Evolutionary conservation across 1,139 yeast genomes (phyloP).

Genomic region (Geotrichum siamense): DNA sequence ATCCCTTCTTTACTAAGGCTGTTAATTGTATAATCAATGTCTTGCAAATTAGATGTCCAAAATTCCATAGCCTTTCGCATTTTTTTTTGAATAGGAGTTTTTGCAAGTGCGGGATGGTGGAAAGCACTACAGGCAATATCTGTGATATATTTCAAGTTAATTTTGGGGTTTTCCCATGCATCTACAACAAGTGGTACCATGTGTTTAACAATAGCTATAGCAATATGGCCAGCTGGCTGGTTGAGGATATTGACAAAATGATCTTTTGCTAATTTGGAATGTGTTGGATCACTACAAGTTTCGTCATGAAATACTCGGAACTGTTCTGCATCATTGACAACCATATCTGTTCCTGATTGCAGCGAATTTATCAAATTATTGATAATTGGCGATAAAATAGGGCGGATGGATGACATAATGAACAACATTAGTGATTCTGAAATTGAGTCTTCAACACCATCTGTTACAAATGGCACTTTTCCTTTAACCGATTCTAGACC

Average conservation of each 20-base stretch:
- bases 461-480: conserved; percentile 4
- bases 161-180: conserved; percentile 23
- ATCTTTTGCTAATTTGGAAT: conserved; percentile 25
- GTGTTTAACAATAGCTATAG: conserved; percentile 44
- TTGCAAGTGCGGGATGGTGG: conserved; percentile 23
- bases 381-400: conserved; percentile 24
- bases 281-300: conserved; percentile 23
- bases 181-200: conserved; percentile 44
- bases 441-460: conserved; percentile 19
- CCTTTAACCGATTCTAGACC: conserved; percentile 1
- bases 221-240: conserved; percentile 43
- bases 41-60: conserved; percentile 18
- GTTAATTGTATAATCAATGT: not conserved
- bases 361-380: conserved; percentile 19
- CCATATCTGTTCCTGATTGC: conserved; percentile 19
- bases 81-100: conserved; percentile 20
- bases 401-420: conserved; percentile 23
- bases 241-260: conserved; percentile 26
- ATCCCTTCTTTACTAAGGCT: not conserved
- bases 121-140: conserved; percentile 20
- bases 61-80: conserved; percentile 21
- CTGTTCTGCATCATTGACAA: conserved; percentile 24
- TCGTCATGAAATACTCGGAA: conserved; percentile 24
- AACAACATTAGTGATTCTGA: conserved; percentile 23
- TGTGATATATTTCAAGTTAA: conserved; percentile 17